Conservation (phyloP, 495 filamentous ascomycete genomes). For the Penicillium canariense region DNA sequence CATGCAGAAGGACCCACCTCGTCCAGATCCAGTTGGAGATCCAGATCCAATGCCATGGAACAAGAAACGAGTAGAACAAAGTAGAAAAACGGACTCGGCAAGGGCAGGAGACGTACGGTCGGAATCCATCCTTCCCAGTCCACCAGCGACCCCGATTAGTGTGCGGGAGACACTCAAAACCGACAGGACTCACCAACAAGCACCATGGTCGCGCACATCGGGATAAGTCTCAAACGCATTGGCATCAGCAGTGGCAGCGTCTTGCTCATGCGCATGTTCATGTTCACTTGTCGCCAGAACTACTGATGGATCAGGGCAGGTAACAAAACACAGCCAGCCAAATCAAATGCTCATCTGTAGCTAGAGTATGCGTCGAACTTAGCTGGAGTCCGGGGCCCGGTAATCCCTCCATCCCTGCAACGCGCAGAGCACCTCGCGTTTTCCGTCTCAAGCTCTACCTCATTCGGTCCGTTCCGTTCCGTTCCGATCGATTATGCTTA, state of each 20-base stretch:
- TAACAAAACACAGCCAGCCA: conserved; percentile 24
- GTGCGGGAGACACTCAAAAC: conserved; percentile 1
- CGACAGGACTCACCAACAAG: conserved; percentile 8
- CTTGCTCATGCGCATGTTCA: conserved; percentile 1
- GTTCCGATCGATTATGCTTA: background rate
- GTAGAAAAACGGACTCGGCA: background rate
- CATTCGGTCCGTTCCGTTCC: background rate
- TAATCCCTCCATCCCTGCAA: background rate
- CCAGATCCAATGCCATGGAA: conserved; percentile 4
- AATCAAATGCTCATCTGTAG: conserved; percentile 27
- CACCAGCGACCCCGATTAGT: conserved; percentile 6
- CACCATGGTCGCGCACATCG: conserved; percentile 2
- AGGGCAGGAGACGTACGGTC: conserved; percentile 23
- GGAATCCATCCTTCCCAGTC: conserved; percentile 5
- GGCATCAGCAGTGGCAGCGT: background rate
- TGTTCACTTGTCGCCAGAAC: conserved; percentile 25
- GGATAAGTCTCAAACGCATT: background rate
- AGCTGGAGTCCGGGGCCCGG: conserved; percentile 35
- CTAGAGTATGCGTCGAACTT: conserved; percentile 46
- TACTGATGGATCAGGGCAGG: conserved; percentile 40
- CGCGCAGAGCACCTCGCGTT: background rate
- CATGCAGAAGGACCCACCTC: background rate
- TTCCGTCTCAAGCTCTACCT: background rate
- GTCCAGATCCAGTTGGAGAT: background rate
- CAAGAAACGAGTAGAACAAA: conserved; percentile 1